Base-by-base conservation (phyloP, 805 yeast species). In the Ogataea ganodermae region DNA sequence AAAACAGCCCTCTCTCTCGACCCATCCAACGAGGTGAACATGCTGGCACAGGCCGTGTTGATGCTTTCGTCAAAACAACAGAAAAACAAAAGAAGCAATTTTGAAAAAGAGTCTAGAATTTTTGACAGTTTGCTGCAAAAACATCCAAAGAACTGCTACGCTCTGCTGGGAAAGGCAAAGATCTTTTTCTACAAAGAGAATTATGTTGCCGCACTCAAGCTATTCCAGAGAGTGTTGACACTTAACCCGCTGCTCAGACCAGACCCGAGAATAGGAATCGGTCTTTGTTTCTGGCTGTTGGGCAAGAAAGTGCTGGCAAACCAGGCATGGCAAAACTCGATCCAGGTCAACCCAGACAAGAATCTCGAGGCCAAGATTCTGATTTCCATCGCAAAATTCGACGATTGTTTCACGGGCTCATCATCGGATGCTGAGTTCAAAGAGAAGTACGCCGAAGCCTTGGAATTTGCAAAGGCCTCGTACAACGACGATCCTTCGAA, bases 261-360 rank as follows among this genome's bases (percentile, higher is more conserved):
- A 4, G 97, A 92, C 69, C 95, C 97, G 16, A 76, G 99, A 66
- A 78, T 94, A 50, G 99, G 98, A 23, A 81, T 92, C 51, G 99
- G 99, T 28, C 71, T 94, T 54, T 91, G 97, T 66, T 92, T 84
- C 63, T 94, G 97, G 97, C 80, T 80, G 50, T 71, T 94, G 51
- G 85, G 85, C 44, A 96, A 89, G 64, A 78, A 80, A 53, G 78
- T 77, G 43, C 78, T 89, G 71, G 98, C 99, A 0, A 61, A 77
- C 6, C 70, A 72, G 42, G 85, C 98, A 0, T 94, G 98, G 97
- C 78, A 79, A 52, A 78, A 97, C 60, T 77, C 89, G 1, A 68
- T 83, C 26, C 86, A 84, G 61, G 66, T 92, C 35, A 80, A 85
- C 52, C 81, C 85, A 3, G 60, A 56, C 9, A 61, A 71, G 20